phyloP scores from a whole-genome alignment of 2,329 filamentous ascomycete species.

The Penicillium freii region DNA sequence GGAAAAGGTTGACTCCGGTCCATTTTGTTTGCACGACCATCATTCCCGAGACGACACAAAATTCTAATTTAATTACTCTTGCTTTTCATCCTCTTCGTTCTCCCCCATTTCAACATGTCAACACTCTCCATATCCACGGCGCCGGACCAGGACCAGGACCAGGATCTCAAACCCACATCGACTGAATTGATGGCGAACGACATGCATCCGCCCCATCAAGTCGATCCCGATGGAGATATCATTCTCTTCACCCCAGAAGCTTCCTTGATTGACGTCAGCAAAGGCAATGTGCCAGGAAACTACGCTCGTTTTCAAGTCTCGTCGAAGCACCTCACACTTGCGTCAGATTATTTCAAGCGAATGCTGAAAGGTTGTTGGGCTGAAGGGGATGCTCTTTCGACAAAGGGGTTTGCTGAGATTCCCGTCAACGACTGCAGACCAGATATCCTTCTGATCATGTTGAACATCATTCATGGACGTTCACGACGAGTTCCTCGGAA shows the following conservation, averaged over 20 bases:
- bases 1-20: no score
- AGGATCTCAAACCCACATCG: neutral
- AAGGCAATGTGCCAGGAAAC: neutral
- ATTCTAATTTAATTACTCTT: no score
- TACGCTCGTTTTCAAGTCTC: neutral
- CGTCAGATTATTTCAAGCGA: neutral
- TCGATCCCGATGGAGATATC: constrained; percentile 5
- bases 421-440: neutral
- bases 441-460: neutral
- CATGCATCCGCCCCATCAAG: neutral
- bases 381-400: neutral
- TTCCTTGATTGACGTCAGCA: neutral
- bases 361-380: neutral
- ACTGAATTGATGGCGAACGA: neutral
- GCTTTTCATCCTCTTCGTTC: neutral
- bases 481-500: neutral
- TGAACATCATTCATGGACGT: neutral
- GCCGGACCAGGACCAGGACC: neutral
- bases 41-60: no score
- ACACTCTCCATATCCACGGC: neutral
- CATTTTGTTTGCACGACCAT: no score
- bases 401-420: neutral
- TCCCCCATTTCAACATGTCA: neutral
- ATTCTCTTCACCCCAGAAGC: neutral
- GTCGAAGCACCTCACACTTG: neutral